Evolutionary conservation across 2,329 filamentous ascomycete species (phyloP).

Genomic region (Fusarium temperatum): DNA sequence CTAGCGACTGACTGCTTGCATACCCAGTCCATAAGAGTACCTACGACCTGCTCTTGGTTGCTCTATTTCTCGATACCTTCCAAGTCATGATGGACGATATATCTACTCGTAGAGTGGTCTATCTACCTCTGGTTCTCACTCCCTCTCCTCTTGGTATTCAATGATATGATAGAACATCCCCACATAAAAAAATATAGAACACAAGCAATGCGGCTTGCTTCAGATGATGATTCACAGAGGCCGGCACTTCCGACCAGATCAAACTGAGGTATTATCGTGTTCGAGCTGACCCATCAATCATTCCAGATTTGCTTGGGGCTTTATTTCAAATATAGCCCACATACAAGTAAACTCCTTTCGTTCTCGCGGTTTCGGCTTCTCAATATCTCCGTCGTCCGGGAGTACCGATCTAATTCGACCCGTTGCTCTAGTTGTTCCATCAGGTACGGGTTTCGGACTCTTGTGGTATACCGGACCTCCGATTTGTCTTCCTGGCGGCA

Average conservation of each 20-base stretch:
- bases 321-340: conserved; percentile 10
- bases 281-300: conserved; percentile 3
- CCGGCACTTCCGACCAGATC: conserved; percentile 9
- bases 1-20: neutral
- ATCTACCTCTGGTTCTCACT: conserved; percentile 15
- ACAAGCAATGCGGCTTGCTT: conserved; percentile 3
- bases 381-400: conserved; percentile 5
- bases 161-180: neutral
- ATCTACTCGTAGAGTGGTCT: conserved; percentile 11
- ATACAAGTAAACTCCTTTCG: neutral
- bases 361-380: neutral
- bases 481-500: neutral
- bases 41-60: neutral
- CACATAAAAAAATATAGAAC: neutral
- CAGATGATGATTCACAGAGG: neutral
- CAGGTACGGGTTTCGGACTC: conserved; percentile 18
- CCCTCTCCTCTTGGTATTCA: conserved; percentile 13
- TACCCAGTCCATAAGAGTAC: neutral
- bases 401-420: neutral
- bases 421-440: neutral
- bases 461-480: conserved; percentile 14
- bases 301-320: neutral
- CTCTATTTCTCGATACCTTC: conserved; percentile 5
- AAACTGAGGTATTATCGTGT: conserved; percentile 24
- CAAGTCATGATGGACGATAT: conserved; percentile 1